Evolutionary conservation across 495 filamentous ascomycete species (phyloP).

Genomic region (Penicillium desertorum): DNA sequence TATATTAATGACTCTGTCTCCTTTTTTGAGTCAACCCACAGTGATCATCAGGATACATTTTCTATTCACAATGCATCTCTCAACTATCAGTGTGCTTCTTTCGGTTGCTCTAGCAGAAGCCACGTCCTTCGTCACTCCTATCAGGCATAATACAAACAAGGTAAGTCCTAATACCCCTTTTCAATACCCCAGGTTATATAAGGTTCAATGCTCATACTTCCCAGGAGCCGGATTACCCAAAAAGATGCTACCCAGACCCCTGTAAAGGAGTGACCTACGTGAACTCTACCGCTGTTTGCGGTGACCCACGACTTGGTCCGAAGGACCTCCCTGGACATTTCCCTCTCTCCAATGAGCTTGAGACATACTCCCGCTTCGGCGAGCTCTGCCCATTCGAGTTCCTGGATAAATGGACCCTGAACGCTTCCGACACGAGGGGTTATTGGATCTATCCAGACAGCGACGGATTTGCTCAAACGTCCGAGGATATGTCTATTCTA

Average conservation of each 20-base stretch:
- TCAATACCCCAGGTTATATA: background rate
- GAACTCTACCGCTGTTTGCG: conserved; percentile 46
- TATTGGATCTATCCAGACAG: conserved; percentile 39
- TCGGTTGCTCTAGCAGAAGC: conserved; percentile 4
- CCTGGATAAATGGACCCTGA: conserved; percentile 45
- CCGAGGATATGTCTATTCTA: conserved; percentile 34
- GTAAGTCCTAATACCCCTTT: background rate
- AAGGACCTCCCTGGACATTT: conserved; percentile 38
- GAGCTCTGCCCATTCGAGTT: conserved; percentile 50
- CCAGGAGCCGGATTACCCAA: conserved; percentile 13
- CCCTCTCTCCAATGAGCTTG: conserved; percentile 37
- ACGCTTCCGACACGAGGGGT: conserved; percentile 26
- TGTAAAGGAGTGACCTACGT: conserved; percentile 44
- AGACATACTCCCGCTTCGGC: conserved; percentile 49
- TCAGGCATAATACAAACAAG: background rate
- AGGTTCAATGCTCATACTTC: background rate
- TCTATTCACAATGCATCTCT: conserved; percentile 4
- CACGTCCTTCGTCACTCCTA: background rate
- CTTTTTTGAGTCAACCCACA: background rate
- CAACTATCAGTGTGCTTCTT: background rate
- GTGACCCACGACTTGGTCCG: conserved; percentile 54
- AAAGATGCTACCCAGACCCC: conserved; percentile 27
- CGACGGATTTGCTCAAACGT: conserved; percentile 45
- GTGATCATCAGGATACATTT: too few species aligned
- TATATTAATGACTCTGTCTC: background rate